These are phyloP conservation scores for Cercophora scortea DNA, from an alignment of 495 filamentous ascomycete genomes.

Conservation along the genomic window DNA sequence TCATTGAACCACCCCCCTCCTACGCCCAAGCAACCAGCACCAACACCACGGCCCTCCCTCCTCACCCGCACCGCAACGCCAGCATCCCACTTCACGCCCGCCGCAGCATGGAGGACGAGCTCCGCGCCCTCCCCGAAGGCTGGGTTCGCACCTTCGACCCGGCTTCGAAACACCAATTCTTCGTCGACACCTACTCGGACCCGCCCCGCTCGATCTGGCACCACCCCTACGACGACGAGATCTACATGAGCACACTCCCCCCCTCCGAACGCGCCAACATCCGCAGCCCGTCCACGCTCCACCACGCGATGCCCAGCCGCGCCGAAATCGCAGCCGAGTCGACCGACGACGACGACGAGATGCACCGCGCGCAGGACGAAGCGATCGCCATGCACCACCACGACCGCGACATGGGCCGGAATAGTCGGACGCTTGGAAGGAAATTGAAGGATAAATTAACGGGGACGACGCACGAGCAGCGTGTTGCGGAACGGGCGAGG, in stretches of 20 bases:
- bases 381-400: neutral
- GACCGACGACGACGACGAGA: conserved; percentile 5
- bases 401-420: neutral
- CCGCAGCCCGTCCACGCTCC: neutral
- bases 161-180: conserved; percentile 23
- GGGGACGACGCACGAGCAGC: conserved; percentile 17
- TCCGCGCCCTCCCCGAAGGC: conserved; percentile 16
- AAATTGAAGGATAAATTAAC: conserved; percentile 21
- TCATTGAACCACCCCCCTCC: neutral
- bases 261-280: conserved; percentile 6
- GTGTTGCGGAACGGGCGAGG: conserved; percentile 5
- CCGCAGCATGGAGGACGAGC: conserved; percentile 26
- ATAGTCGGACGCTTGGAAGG: neutral
- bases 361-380: neutral
- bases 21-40: neutral
- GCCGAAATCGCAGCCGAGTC: conserved; percentile 8
- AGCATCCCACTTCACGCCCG: conserved; percentile 18
- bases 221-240: conserved; percentile 24
- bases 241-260: conserved; percentile 8
- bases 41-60: neutral
- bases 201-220: conserved; percentile 23
- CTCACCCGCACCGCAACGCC: conserved; percentile 4
- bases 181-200: conserved; percentile 20
- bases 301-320: neutral
- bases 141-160: conserved; percentile 24